Evolutionary conservation across 2,329 filamentous ascomycete species (phyloP), one percentile per base, ranked within the genome.

Genomic region (Xylariales sp.): DNA sequence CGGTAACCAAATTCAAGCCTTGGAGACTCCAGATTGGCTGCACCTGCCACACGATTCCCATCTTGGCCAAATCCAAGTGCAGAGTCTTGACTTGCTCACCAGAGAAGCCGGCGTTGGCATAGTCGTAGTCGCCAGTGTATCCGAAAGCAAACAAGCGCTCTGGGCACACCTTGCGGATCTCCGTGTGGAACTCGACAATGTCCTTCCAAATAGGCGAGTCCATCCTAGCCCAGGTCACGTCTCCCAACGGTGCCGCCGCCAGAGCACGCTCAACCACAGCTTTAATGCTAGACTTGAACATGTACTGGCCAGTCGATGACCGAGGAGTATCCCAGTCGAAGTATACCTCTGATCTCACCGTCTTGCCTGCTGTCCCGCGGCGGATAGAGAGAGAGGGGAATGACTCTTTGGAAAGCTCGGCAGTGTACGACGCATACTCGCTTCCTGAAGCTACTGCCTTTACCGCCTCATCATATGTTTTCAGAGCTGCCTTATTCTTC

Each of bases 11-110:
- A 42, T 64, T 63, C 14, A 64, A 44, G 0, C 64, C 64, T 31
- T 61, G 57, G 10, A 64, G 38, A 18, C 51, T 51, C 58, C 61
- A 66, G 40, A 66, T 64, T 2, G 63, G 64, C 55, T 68, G 63
- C 1, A 66, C 61, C 42, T 68, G 64, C 64, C 62, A 68, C 4
- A 61, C 59, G 5, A 66, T 50, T 7, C 62, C 58, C 46, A 63
- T 51, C 47, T 62, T 61, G 41, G 63, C 60, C 40, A 66, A 36
- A 35, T 64, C 60, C 19, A 47, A 46, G 18, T 51, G 56, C 8
- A 65, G 50, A 0, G 51, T 55, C 42, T 59, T 54, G 11, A 65
- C 45, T 16, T 61, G 50, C 16, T 59, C 56, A 2, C 49, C 38
- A 7, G 51, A 51, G 49, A 60, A 65, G 1, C 62, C 63, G 3